These are phyloP conservation scores for Nissolia schottii DNA, from an alignment of 306 rosid genomes.

Conservation along the genomic window DNA sequence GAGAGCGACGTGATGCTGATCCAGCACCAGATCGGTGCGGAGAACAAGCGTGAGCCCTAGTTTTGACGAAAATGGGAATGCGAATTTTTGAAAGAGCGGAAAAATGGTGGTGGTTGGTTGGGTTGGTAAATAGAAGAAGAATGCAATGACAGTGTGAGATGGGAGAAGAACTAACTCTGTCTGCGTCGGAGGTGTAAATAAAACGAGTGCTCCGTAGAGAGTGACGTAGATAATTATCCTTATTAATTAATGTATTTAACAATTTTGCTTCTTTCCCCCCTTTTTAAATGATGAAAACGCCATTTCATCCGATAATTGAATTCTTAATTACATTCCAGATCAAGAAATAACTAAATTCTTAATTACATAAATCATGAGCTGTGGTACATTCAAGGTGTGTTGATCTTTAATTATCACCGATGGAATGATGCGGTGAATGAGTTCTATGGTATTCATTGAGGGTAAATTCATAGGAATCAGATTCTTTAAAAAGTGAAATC, in stretches of 20 bases:
- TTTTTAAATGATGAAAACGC: not conserved
- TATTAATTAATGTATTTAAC: not conserved
- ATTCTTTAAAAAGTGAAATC: too few relatives aligned
- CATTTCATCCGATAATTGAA: not conserved
- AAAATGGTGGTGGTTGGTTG: not conserved
- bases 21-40: constrained; percentile 24
- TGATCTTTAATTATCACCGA: not conserved
- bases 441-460: too few relatives aligned
- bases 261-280: not conserved
- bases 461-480: too few relatives aligned
- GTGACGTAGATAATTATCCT: not conserved
- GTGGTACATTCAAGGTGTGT: not conserved
- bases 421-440: not conserved
- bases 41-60: not conserved
- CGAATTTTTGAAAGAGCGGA: not conserved
- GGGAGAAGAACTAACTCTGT: not conserved
- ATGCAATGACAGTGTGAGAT: not conserved
- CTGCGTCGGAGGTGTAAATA: not conserved
- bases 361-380: not conserved
- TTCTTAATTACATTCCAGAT: not conserved
- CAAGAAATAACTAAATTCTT: not conserved
- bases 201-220: not conserved
- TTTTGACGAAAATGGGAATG: not conserved
- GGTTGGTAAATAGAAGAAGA: not conserved
- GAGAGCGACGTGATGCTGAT: constrained; percentile 28